Conservation (phyloP, 805 yeast species). For the Scheffersomyces lignosus region DNA sequence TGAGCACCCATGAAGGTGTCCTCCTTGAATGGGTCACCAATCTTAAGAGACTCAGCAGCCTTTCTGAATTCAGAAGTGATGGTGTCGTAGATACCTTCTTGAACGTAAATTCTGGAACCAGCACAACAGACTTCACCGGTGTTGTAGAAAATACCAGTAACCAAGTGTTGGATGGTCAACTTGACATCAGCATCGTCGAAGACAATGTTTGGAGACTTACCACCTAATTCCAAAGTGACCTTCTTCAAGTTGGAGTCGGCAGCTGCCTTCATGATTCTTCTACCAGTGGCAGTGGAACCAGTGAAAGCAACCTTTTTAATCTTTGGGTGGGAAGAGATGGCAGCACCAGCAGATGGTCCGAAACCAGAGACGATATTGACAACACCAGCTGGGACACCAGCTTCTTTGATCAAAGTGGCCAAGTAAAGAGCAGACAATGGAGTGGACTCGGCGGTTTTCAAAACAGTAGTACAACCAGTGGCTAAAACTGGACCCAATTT, state of each 20-base stretch:
- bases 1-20: conserved; percentile 89
- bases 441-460: conserved; percentile 91
- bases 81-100: conserved; percentile 79
- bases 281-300: conserved; percentile 92
- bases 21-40: conserved; percentile 84
- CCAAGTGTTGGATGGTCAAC: conserved; percentile 71
- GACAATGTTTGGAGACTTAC: conserved; percentile 90
- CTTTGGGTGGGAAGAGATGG: conserved; percentile 73
- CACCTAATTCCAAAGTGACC: conserved; percentile 93
- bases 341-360: conserved; percentile 83
- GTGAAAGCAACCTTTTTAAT: conserved; percentile 93
- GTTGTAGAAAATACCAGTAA: conserved; percentile 85
- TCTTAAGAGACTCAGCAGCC: conserved; percentile 56
- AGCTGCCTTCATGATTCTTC: conserved; percentile 75
- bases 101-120: conserved; percentile 88
- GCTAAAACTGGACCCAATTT: conserved; percentile 92
- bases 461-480: conserved; percentile 83
- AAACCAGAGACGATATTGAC: conserved; percentile 83
- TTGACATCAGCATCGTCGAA: conserved; percentile 83
- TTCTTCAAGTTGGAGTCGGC: conserved; percentile 81
- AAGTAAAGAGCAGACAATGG: conserved; percentile 84
- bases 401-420: conserved; percentile 67
- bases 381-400: conserved; percentile 92
- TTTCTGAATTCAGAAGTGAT: conserved; percentile 61
- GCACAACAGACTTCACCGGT: conserved; percentile 97